Evolutionary conservation across 169 alveolate species (phyloP).

Genomic region (Plasmodium chabaudi): DNA sequence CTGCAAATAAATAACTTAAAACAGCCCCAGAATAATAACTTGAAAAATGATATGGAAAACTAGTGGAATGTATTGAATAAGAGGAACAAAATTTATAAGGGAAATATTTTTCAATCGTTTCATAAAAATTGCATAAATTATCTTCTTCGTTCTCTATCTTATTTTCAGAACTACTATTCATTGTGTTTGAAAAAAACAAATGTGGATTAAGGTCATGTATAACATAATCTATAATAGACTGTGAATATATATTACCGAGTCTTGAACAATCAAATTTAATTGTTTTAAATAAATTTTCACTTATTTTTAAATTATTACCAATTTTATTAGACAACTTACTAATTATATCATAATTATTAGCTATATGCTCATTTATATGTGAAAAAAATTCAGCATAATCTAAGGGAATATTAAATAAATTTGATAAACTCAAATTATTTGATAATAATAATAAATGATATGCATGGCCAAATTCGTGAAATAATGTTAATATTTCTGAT

Average conservation of each 20-base stretch:
- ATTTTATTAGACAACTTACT: conserved; percentile 29
- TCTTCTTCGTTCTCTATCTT: background rate
- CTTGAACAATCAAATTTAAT: conserved; percentile 45
- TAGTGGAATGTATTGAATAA: conserved; percentile 52
- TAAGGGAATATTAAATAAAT: conserved; percentile 33
- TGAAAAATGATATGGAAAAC: conserved; percentile 74
- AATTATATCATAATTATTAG: conserved; percentile 45
- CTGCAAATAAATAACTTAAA: conserved; percentile 61
- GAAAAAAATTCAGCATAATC: conserved; percentile 77
- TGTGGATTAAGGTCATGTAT: conserved; percentile 41
- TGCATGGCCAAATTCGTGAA: conserved; percentile 76
- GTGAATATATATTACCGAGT: conserved; percentile 22
- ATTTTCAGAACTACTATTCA: background rate
- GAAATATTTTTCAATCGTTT: conserved; percentile 4
- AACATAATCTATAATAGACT: conserved; percentile 42
- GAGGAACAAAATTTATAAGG: conserved; percentile 25
- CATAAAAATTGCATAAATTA: conserved; percentile 19
- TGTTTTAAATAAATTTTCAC: conserved; percentile 28
- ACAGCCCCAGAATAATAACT: conserved; percentile 70
- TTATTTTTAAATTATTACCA: conserved; percentile 32
- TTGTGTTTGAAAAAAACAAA: conserved; percentile 7
- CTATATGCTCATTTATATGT: conserved; percentile 62
- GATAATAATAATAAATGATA: conserved; percentile 70
- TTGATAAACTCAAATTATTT: conserved; percentile 7
- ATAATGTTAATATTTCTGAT: conserved; percentile 55